phyloP scores from a whole-genome alignment of 306 rosid genomes.

The Cicer bijugum region DNA sequence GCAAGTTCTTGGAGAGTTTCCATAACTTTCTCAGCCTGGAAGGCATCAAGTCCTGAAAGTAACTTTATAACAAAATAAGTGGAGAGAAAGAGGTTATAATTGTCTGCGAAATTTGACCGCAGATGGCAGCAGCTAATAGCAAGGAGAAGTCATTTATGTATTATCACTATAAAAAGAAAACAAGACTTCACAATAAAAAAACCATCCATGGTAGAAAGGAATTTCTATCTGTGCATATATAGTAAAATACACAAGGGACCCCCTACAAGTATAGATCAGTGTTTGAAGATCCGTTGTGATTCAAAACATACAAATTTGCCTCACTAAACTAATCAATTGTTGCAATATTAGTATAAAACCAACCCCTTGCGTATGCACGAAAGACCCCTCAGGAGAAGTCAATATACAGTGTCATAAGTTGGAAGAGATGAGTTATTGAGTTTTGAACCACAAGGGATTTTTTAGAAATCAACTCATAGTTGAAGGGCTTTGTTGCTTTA shows the following conservation, averaged over 20 bases:
- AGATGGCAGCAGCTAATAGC: constrained; percentile 16
- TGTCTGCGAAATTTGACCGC: constrained; percentile 21
- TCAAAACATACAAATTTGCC: constrained; percentile 8
- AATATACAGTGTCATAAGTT: not conserved
- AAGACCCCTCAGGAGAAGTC: not conserved
- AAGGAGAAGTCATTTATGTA: constrained; percentile 26
- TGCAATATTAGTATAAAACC: not conserved
- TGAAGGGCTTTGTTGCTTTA: not conserved
- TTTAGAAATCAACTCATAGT: not conserved
- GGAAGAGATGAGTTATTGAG: constrained; percentile 1
- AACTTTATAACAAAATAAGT: constrained; percentile 39
- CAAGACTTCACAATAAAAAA: constrained; percentile 7
- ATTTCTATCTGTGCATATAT: constrained; percentile 2
- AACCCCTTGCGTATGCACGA: not conserved
- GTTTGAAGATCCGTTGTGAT: constrained; percentile 6
- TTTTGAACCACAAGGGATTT: not conserved
- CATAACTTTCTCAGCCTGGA: constrained; percentile 95
- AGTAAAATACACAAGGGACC: not conserved
- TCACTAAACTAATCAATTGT: not conserved
- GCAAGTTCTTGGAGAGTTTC: constrained; percentile 90
- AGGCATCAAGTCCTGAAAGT: constrained; percentile 88
- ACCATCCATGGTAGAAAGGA: constrained; percentile 8
- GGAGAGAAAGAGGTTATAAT: not conserved
- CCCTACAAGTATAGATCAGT: constrained; percentile 26
- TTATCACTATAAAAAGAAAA: constrained; percentile 31